phyloP scores from a whole-genome alignment of 2,329 filamentous ascomycete genomes.

The Monilinia vaccinii-corymbosi region DNA sequence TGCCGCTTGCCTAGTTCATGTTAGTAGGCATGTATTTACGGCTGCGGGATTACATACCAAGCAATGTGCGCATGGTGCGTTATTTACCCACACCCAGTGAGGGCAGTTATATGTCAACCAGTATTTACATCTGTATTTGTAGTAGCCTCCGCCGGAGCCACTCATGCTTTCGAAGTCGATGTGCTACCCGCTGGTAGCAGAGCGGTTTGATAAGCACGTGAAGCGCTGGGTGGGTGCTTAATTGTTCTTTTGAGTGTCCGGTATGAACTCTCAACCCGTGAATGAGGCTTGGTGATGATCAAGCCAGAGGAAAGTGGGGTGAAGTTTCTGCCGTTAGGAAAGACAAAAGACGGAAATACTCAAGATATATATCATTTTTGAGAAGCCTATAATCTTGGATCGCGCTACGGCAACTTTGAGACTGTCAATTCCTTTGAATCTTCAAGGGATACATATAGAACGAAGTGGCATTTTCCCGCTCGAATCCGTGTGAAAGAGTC shows the following conservation, averaged over 20 bases:
- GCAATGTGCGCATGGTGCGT: constrained; percentile 41
- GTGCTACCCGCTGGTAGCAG: constrained; percentile 12
- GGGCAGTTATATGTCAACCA: constrained; percentile 42
- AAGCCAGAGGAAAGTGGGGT: background rate
- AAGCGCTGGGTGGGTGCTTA: background rate
- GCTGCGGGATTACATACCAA: constrained; percentile 33
- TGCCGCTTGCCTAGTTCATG: constrained; percentile 38
- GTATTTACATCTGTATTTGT: constrained; percentile 48
- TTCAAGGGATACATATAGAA: background rate
- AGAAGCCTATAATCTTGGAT: background rate
- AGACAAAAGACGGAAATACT: background rate
- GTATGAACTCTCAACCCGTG: background rate
- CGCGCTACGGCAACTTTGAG: background rate
- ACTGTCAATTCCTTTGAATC: background rate
- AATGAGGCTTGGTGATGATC: background rate
- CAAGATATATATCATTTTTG: background rate
- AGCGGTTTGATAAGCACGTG: background rate
- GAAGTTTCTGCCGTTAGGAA: background rate
- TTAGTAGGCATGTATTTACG: constrained; percentile 5
- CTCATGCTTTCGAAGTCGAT: constrained; percentile 23
- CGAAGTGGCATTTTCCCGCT: background rate
- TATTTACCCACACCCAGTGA: constrained; percentile 47
- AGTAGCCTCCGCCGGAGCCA: constrained; percentile 29
- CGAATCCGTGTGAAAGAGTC: background rate
- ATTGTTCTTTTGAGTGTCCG: background rate